Evolutionary conservation across 768 basidiomycete genomes (phyloP).

Genomic region (Terana coerulea): DNA sequence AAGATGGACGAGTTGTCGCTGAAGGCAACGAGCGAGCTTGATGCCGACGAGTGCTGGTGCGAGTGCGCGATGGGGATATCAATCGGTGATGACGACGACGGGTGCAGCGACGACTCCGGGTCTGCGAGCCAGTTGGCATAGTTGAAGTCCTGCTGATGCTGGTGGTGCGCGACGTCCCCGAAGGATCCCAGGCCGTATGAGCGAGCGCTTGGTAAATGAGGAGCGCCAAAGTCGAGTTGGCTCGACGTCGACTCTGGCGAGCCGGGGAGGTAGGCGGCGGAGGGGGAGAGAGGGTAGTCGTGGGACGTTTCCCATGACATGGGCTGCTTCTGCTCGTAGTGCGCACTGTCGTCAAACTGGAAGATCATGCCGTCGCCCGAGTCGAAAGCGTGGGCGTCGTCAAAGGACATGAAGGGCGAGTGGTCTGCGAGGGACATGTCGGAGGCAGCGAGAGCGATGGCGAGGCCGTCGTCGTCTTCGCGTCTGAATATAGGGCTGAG

Average conservation of each 20-base stretch:
- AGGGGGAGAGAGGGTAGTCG: slow-evolving; percentile 33
- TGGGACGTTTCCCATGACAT: slow-evolving; percentile 38
- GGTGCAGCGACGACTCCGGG: slow-evolving; percentile 37
- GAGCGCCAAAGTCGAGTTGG: slow-evolving; percentile 38
- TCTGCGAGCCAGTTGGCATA: slow-evolving; percentile 62
- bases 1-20: slow-evolving; percentile 39
- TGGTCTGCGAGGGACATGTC: slow-evolving; percentile 26
- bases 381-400: slow-evolving; percentile 29
- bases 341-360: slow-evolving; percentile 48
- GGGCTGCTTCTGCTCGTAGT: slow-evolving; percentile 24
- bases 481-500: slow-evolving; percentile 36
- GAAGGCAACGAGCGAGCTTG: slow-evolving; percentile 43
- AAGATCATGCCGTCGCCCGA: slow-evolving; percentile 48
- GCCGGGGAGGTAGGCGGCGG: slow-evolving; percentile 35
- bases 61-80: slow-evolving; percentile 39
- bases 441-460: slow-evolving; percentile 21
- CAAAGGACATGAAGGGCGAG: slow-evolving; percentile 26
- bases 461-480: slow-evolving; percentile 30
- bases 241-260: slow-evolving; percentile 37
- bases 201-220: slow-evolving; percentile 28
- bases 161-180: slow-evolving; percentile 29
- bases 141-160: slow-evolving; percentile 32
- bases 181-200: slow-evolving; percentile 32
- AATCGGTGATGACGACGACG: slow-evolving; percentile 54
- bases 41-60: slow-evolving; percentile 31